A percentile compares a stretch with the other conserved stretches of the same genome.
phyloP scores from a whole-genome alignment of 163 green algal species.

The Chlorella variabilis region DNA sequence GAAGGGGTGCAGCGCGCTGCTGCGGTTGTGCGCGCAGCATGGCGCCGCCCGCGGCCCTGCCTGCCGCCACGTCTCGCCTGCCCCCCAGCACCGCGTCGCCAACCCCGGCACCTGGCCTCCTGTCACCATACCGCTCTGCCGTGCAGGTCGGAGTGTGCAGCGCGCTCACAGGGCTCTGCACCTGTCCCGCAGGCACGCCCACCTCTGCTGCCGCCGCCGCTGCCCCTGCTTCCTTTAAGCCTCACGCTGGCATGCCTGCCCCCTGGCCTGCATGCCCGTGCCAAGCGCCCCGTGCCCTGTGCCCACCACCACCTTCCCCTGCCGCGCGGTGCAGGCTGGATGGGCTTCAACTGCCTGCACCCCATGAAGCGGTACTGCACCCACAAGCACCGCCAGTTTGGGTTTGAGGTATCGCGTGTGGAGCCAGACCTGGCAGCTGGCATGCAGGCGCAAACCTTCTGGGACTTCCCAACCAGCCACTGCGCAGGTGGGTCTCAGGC shows the following conservation, averaged over 20 bases:
- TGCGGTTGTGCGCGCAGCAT: too few relatives aligned
- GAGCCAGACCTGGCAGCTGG: neutral
- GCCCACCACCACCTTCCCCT: neutral
- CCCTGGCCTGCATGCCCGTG: neutral
- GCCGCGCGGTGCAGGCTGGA: neutral
- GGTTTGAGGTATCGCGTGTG: neutral
- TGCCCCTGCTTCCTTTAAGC: too few relatives aligned
- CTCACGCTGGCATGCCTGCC: neutral
- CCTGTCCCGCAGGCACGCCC: constrained; percentile 45
- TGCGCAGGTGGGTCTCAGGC: constrained; percentile 41
- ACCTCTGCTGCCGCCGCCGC: neutral
- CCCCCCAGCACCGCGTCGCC: too few relatives aligned
- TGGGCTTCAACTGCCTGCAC: constrained; percentile 22
- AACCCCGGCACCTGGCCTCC: too few relatives aligned
- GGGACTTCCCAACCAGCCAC: neutral
- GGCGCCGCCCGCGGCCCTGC: too few relatives aligned
- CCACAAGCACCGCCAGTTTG: neutral
- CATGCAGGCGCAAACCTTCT: neutral
- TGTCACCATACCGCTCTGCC: too few relatives aligned
- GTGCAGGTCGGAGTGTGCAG: constrained; percentile 64
- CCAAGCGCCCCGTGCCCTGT: too few relatives aligned
- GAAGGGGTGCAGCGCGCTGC: neutral
- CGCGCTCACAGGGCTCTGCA: constrained; percentile 62
- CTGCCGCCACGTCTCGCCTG: too few relatives aligned
- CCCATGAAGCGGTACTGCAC: constrained; percentile 29